These are phyloP conservation scores for Coemansia reversa DNA, from an alignment of 192 early-diverging fungal species.

Conservation along the genomic window DNA sequence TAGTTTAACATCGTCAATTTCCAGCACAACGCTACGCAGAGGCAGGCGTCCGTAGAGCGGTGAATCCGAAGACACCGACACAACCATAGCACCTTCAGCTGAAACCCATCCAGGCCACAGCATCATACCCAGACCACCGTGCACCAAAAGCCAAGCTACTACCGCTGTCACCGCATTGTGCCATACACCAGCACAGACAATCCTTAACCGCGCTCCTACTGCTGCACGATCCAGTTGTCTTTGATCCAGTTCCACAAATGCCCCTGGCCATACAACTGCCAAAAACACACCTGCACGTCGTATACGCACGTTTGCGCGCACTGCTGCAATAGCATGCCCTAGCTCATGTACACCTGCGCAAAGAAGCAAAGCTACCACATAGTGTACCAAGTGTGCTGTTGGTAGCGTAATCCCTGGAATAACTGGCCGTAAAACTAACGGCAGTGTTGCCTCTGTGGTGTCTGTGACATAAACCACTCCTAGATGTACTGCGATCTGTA, in stretches of 20 bases:
- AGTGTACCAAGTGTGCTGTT: conserved; percentile 32
- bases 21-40: conserved; percentile 20
- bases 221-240: conserved; percentile 20
- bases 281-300: conserved; percentile 32
- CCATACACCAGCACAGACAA: conserved; percentile 49
- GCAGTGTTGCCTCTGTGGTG: background rate
- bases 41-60: conserved; percentile 31
- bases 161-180: conserved; percentile 37
- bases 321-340: conserved; percentile 44
- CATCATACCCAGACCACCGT: conserved; percentile 16
- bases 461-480: background rate
- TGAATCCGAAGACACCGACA: conserved; percentile 22
- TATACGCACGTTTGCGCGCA: conserved; percentile 7
- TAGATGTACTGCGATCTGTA: conserved; percentile 22
- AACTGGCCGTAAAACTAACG: conserved; percentile 22
- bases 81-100: conserved; percentile 21
- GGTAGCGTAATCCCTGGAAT: conserved; percentile 49
- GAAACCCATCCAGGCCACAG: conserved; percentile 21
- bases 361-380: conserved; percentile 18
- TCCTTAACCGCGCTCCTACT: conserved; percentile 13
- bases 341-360: conserved; percentile 40
- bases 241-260: conserved; percentile 39
- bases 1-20: conserved; percentile 35
- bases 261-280: conserved; percentile 38
- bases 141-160: conserved; percentile 26